Conservation (phyloP, 1,284 basidiomycete genomes). For the Ganoderma leucocontextum region DNA sequence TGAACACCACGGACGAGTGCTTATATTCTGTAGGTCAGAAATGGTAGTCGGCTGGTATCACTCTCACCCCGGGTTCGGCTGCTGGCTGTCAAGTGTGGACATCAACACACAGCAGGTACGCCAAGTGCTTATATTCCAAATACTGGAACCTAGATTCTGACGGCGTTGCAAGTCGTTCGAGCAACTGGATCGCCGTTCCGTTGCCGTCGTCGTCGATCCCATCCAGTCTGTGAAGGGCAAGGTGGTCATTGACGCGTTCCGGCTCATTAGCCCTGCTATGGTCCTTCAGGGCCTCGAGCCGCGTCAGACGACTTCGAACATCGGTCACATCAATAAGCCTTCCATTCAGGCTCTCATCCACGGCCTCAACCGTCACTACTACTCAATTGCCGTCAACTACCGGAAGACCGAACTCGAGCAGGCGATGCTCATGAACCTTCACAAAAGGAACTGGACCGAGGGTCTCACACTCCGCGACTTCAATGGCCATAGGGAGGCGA, state of each 20-base stretch:
- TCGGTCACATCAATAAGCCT: slow-evolving; percentile 98
- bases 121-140: not conserved
- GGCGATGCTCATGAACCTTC: slow-evolving; percentile 97
- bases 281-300: slow-evolving; percentile 93
- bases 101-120: slow-evolving; percentile 97
- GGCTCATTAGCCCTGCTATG: slow-evolving; percentile 89
- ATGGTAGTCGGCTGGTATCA: slow-evolving; percentile 99
- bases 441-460: slow-evolving; percentile 98
- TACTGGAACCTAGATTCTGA: not conserved
- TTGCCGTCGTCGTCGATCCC: slow-evolving; percentile 98
- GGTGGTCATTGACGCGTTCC: slow-evolving; percentile 99
- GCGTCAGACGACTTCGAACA: slow-evolving; percentile 97
- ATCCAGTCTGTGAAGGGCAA: slow-evolving; percentile 99
- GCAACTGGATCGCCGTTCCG: slow-evolving; percentile 92
- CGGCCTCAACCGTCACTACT: slow-evolving; percentile 95
- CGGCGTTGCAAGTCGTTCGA: slow-evolving; percentile 85
- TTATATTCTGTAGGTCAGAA: slow-evolving; percentile 70
- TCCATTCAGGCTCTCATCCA: slow-evolving; percentile 97
- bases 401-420: slow-evolving; percentile 97
- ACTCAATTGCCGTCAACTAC: slow-evolving; percentile 96
- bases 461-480: slow-evolving; percentile 92
- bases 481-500: slow-evolving; percentile 82
- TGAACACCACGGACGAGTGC: slow-evolving; percentile 41
- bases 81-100: slow-evolving; percentile 99
- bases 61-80: slow-evolving; percentile 99